These are phyloP conservation scores for Rhizopus delemar DNA, from an alignment of 371 early-diverging fungal species.

Conservation along the genomic window DNA sequence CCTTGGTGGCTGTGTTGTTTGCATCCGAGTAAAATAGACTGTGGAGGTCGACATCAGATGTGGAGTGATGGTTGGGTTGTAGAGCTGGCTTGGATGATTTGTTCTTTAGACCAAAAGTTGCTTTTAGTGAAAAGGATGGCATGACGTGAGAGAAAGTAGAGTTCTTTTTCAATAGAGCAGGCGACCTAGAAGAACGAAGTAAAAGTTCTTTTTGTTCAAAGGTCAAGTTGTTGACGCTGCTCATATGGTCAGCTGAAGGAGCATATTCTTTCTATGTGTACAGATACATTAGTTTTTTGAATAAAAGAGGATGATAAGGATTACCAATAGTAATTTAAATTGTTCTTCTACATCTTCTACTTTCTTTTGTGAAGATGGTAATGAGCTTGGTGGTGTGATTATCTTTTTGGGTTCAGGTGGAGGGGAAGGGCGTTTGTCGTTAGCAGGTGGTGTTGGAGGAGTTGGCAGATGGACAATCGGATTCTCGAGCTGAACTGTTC, in stretches of 20 bases:
- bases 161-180: slow-evolving; percentile 35
- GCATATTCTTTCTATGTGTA: slow-evolving; percentile 42
- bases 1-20: slow-evolving; percentile 5
- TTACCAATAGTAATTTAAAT: slow-evolving; percentile 47
- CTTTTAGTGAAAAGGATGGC: slow-evolving; percentile 30
- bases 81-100: slow-evolving; percentile 7
- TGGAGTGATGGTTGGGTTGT: not conserved
- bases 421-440: not conserved
- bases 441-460: slow-evolving; percentile 14
- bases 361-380: slow-evolving; percentile 19
- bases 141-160: slow-evolving; percentile 33
- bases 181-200: slow-evolving; percentile 41
- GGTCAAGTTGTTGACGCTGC: slow-evolving; percentile 36
- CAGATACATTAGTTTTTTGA: not conserved
- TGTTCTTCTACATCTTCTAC: slow-evolving; percentile 43
- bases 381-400: slow-evolving; percentile 10
- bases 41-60: not conserved
- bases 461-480: slow-evolving; percentile 31
- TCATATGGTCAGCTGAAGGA: slow-evolving; percentile 40
- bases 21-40: slow-evolving; percentile 5
- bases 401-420: slow-evolving; percentile 8
- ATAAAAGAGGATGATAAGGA: not conserved
- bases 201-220: slow-evolving; percentile 45
- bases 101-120: slow-evolving; percentile 30
- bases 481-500: slow-evolving; percentile 36